Base-by-base conservation (phyloP, 495 filamentous ascomycete species). In the Tuber magnatum region DNA sequence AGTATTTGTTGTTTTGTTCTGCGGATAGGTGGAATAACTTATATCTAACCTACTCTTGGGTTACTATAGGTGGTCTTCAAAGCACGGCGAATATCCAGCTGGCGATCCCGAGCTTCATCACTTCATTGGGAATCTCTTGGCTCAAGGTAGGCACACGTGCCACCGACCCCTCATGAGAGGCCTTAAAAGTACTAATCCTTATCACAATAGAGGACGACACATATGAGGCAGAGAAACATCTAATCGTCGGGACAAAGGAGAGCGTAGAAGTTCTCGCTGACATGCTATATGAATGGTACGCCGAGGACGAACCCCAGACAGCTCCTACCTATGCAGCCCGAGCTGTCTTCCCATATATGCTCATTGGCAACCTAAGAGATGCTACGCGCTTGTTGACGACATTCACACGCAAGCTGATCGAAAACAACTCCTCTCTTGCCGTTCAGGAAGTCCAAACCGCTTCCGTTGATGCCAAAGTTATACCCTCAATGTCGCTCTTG, bases 61-160 rank as follows among this genome's bases (percentile, higher is more conserved):
- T 20, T 39, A 32, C 41, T 39, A 65, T 74, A 92, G 90, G 74
- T 99, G 95, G 95, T 94, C 93, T 79, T 86, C 88, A 40, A 92
- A 90, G 80, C 90, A 88, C 81, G 94, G 94, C 75, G 92, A 94
- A 61, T 91, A 93, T 81, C 95, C 96, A 68, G 90, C 93, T 76
- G 95, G 95, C 69, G 95, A 99, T 80, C 93, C 96, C 8, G 96
- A 98, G 76, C 86, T 99, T 74, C 95, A 99, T 83, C 94, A 98
- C 85, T 94, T 96, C 71, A 91, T 91, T 35, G 95, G 95, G 65
- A 91, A 89, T 14, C 86, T 98, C 41, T 97, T 92, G 82, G 94
- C 93, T 18, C 92, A 96, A 84, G 89, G 90, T 91, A 81, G 24
- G 83, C 76, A 44, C 10, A 16, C 1, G 40, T 7, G 40, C 7